A percentile compares a stretch with the other conserved stretches of the same genome.
Evolutionary conservation across 2,329 filamentous ascomycete species (phyloP).

Genomic region (Botrytis porri): DNA sequence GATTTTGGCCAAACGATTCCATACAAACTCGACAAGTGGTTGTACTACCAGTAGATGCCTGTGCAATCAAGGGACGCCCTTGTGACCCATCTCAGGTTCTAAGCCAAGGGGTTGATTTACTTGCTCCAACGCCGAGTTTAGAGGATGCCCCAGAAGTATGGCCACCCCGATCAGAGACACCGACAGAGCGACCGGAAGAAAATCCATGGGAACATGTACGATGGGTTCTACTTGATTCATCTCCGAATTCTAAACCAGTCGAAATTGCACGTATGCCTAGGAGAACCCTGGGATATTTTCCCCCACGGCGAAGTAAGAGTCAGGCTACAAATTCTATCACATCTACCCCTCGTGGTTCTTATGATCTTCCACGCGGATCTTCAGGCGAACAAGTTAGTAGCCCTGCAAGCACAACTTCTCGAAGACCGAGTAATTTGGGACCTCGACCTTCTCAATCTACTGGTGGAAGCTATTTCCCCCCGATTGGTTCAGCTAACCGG

Average conservation of each 20-base stretch:
- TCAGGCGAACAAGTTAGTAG: constrained; percentile 28
- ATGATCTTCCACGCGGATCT: constrained; percentile 29
- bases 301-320: constrained; percentile 75
- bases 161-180: constrained; percentile 31
- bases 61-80: constrained; percentile 73
- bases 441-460: constrained; percentile 26
- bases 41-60: constrained; percentile 84
- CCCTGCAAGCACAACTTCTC: constrained; percentile 29
- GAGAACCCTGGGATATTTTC: constrained; percentile 84
- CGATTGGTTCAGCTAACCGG: constrained; percentile 29
- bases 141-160: constrained; percentile 36
- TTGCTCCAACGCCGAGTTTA: constrained; percentile 48
- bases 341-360: constrained; percentile 54
- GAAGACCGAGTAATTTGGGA: constrained; percentile 31
- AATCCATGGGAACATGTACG: constrained; percentile 84
- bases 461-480: constrained; percentile 35
- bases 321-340: constrained; percentile 60
- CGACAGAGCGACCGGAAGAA: constrained; percentile 39
- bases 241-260: constrained; percentile 59
- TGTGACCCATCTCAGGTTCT: constrained; percentile 49
- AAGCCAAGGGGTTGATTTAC: constrained; percentile 47
- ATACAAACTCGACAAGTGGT: constrained; percentile 81
- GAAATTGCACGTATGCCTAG: constrained; percentile 84
- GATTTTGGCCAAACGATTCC: constrained; percentile 91
- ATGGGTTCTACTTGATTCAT: constrained; percentile 79